Evolutionary conservation across 371 early-diverging fungal species (phyloP).

Genomic region (Rhizopus stolonifer): DNA sequence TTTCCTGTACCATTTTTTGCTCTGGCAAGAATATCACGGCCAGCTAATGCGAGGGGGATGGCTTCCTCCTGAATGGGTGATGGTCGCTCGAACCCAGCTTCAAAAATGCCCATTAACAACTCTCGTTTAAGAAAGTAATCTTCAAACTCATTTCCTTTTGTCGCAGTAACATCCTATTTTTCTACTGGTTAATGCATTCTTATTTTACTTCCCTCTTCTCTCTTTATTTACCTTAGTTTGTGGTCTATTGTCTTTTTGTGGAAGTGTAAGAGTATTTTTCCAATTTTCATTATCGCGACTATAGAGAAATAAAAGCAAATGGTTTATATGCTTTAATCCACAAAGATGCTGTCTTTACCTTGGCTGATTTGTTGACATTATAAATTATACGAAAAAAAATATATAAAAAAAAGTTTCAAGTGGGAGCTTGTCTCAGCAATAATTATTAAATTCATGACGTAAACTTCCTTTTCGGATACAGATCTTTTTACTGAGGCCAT

Average conservation of each 20-base stretch:
- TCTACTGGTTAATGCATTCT: background rate
- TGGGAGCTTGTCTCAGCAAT: no score
- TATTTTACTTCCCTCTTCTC: background rate
- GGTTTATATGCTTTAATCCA: background rate
- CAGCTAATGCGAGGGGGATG: slow-evolving; percentile 94
- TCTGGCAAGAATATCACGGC: slow-evolving; percentile 93
- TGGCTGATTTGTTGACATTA: slow-evolving; percentile 3
- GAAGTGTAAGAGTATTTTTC: slow-evolving; percentile 73
- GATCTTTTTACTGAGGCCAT: no score
- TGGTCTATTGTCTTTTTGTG: slow-evolving; percentile 80
- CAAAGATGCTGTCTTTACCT: background rate
- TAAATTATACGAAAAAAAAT: background rate
- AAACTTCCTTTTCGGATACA: no score
- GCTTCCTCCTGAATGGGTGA: slow-evolving; percentile 99
- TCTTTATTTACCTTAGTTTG: slow-evolving; percentile 73
- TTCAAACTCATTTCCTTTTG: slow-evolving; percentile 97
- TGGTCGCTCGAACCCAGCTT: slow-evolving; percentile 97
- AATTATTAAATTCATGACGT: no score
- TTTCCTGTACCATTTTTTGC: slow-evolving; percentile 99
- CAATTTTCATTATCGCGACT: slow-evolving; percentile 68
- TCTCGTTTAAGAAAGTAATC: slow-evolving; percentile 95
- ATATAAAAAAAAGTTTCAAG: background rate
- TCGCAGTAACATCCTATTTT: slow-evolving; percentile 84
- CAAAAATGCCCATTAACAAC: slow-evolving; percentile 96
- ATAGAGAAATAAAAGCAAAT: background rate